Base-by-base conservation (phyloP, 2,329 filamentous ascomycete species). In the Grosmannia penicillata region DNA sequence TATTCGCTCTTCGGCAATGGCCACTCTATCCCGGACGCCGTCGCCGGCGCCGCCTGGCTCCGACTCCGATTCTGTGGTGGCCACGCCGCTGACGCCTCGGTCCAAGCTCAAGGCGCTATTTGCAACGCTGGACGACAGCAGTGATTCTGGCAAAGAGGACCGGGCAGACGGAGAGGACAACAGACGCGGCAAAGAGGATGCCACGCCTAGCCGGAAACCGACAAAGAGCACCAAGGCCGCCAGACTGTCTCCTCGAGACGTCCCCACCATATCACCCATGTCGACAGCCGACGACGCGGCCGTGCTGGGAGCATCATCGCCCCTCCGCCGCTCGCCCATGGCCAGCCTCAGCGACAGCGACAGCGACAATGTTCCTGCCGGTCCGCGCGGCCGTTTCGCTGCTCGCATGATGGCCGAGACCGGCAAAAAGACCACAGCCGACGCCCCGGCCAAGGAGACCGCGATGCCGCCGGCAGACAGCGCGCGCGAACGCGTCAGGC, bases 341-440 rank as follows among this genome's bases (percentile, higher is more conserved):
- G 23, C n/a, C 8, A 15, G 15, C 8, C 24, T 30, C 4, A 32
- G 37, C 1, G 63, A 67, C n/a, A 65, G 67, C n/a, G 62, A 67
- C 25, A 62, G 63, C 11, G 59, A 69, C 34, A 30, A 15, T 18
- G 6, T 25, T 3, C 35, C 27, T 13, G 56, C 67, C 3, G 61
- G 63, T 32, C 79, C 79, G 1, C 67, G 69, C 39, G 78, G 78
- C 19, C 69, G 71, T 37, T 62, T 83, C 47, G 78, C 78, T 11
- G 67, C 78, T 14, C 66, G 73, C 37, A 75, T 85, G 67, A 66
- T 70, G 44, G 66, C 39, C 5, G 42, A 47, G 13, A 35, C 34
- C 2, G 17, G 6, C 15, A 27, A 21, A 9, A 19, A 24, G 35
- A 7, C 35, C 2, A 10, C 23, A 17, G 11, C 7, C 25, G 7